Conservation (phyloP, 73 alveolate genomes). For the Effrenium voratum region DNA sequence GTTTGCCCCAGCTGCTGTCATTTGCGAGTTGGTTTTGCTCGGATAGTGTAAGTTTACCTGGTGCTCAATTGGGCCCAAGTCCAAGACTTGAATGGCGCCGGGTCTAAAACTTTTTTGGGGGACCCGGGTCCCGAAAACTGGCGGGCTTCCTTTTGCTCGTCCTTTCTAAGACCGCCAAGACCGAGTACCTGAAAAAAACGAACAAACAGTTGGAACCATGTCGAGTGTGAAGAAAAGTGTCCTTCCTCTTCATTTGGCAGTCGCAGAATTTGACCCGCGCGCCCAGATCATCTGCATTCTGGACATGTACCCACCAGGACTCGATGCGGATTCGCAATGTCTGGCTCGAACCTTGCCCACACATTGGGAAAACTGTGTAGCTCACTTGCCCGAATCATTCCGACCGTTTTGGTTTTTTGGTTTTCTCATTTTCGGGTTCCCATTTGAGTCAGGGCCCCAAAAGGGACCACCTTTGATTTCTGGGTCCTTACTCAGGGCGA, state of each 20-base stretch:
- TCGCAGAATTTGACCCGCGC: neutral
- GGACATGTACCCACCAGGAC: constrained; percentile 98
- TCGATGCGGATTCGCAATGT: too few relatives aligned
- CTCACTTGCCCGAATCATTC: neutral
- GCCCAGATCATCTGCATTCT: constrained; percentile 95
- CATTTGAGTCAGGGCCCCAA: too few relatives aligned
- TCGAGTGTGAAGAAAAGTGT: neutral
- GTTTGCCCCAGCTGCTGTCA: too few relatives aligned
- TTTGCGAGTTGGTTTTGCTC: too few relatives aligned
- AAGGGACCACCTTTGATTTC: too few relatives aligned
- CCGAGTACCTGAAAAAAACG: too few relatives aligned
- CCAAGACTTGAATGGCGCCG: too few relatives aligned
- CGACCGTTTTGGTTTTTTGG: neutral
- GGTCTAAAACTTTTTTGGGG: neutral
- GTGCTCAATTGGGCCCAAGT: too few relatives aligned
- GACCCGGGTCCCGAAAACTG: neutral
- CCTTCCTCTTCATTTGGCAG: neutral
- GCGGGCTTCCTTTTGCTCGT: neutral
- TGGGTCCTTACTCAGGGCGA: too few relatives aligned
- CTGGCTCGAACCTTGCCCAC: too few relatives aligned
- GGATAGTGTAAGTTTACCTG: too few relatives aligned
- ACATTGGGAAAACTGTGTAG: neutral
- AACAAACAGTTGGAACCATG: neutral
- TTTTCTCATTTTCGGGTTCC: neutral
- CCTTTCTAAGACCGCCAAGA: too few relatives aligned